These are phyloP conservation scores for Chaetomium fimeti DNA, from an alignment of 495 filamentous ascomycete species.

Conservation along the genomic window DNA sequence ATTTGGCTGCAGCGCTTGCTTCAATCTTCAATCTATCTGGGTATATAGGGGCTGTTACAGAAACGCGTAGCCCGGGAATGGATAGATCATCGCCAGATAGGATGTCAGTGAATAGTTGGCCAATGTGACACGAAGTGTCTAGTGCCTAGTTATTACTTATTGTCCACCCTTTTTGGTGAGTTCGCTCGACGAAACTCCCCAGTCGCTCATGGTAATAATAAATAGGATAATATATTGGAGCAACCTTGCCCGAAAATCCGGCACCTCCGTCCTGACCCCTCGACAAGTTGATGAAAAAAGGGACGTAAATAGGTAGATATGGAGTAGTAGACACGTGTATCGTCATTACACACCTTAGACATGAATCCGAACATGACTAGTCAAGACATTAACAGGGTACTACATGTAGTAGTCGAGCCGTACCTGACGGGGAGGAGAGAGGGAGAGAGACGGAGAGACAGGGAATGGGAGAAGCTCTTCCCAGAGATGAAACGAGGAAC, in stretches of 20 bases:
- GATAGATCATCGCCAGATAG: no score
- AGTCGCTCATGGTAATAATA: no score
- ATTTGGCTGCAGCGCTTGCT: no score
- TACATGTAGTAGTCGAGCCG: background rate
- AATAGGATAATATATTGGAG: background rate
- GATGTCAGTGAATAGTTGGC: no score
- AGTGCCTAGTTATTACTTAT: no score
- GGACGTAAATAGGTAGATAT: background rate
- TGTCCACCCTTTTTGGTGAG: no score
- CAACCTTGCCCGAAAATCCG: background rate
- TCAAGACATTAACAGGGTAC: background rate
- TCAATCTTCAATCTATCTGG: no score
- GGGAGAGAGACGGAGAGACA: background rate
- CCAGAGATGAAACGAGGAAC: slow-evolving; percentile 3
- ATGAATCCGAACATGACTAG: background rate
- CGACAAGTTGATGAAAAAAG: background rate
- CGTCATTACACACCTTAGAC: background rate
- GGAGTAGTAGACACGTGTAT: background rate
- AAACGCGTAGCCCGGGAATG: no score
- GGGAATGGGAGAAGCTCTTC: background rate
- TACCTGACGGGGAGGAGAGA: background rate
- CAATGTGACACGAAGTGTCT: no score
- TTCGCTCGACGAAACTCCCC: no score
- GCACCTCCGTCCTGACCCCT: background rate
- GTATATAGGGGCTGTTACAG: no score